These are phyloP conservation scores for Floccularia luteovirens DNA, from an alignment of 768 basidiomycete genomes.

Conservation along the genomic window DNA sequence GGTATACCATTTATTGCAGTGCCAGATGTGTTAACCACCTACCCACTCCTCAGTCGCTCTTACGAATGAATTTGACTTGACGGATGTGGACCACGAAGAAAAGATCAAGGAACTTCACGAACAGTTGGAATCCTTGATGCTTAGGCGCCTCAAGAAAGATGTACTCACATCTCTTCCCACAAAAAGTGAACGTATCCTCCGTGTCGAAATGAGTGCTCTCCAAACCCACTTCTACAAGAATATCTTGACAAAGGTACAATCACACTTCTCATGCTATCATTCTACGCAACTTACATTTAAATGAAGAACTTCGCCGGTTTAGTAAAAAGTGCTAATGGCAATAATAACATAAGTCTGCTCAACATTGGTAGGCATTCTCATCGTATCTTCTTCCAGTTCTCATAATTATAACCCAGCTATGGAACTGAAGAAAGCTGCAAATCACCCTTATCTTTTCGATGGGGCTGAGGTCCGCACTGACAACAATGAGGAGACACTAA, in stretches of 20 bases:
- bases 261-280: slow-evolving; percentile 3
- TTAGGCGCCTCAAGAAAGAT: slow-evolving; percentile 90
- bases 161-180: slow-evolving; percentile 94
- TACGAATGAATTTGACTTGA: slow-evolving; percentile 92
- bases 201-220: slow-evolving; percentile 95
- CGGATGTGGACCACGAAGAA: slow-evolving; percentile 84
- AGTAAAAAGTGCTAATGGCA: slow-evolving; percentile 82
- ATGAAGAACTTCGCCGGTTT: slow-evolving; percentile 94
- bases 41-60: slow-evolving; percentile 57
- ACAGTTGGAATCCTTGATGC: slow-evolving; percentile 91
- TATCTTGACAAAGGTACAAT: slow-evolving; percentile 73
- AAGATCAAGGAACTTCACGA: slow-evolving; percentile 95
- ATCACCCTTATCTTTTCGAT: slow-evolving; percentile 97
- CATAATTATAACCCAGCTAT: slow-evolving; percentile 50
- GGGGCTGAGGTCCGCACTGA: slow-evolving; percentile 71
- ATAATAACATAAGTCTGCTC: slow-evolving; percentile 88
- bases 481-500: slow-evolving; percentile 75
- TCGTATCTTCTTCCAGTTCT: slow-evolving; percentile 3
- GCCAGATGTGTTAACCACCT: neutral
- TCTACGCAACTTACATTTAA: neutral
- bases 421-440: slow-evolving; percentile 98
- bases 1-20: slow-evolving; percentile 15
- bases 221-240: slow-evolving; percentile 99
- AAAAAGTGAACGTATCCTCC: slow-evolving; percentile 95
- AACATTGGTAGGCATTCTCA: slow-evolving; percentile 65